phyloP scores from a whole-genome alignment of 495 filamentous ascomycete species.

The Gamarada debralockiae region DNA sequence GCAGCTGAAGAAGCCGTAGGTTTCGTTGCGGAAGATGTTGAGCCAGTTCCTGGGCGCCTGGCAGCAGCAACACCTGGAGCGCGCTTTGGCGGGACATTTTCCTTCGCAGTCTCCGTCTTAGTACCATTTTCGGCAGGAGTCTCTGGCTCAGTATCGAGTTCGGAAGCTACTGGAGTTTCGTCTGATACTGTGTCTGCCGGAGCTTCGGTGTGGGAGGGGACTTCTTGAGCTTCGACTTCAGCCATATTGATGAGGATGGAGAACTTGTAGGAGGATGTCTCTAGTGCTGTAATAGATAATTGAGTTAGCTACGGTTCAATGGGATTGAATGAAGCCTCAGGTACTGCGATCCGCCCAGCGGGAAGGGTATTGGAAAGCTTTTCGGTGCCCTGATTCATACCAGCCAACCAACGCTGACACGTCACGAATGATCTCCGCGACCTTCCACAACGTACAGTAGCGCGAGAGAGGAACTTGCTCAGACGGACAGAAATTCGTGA shows the following conservation, averaged over 20 bases:
- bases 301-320: background rate
- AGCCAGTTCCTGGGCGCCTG: conserved; percentile 14
- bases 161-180: conserved; percentile 15
- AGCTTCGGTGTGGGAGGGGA: conserved; percentile 12
- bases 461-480: background rate
- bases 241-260: conserved; percentile 15
- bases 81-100: conserved; percentile 24
- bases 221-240: conserved; percentile 19
- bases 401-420: conserved; percentile 1
- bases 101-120: conserved; percentile 23
- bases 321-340: background rate
- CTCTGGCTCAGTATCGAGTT: conserved; percentile 23
- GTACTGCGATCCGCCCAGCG: no score
- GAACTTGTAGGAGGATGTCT: conserved; percentile 2
- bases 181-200: conserved; percentile 15
- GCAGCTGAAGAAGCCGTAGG: conserved; percentile 19
- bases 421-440: conserved; percentile 2
- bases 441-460: background rate
- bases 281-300: background rate
- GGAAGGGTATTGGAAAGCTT: no score
- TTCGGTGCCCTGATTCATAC: background rate
- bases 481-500: no score
- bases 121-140: conserved; percentile 18
- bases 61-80: conserved; percentile 3
- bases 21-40: conserved; percentile 17